These are phyloP conservation scores for Malassezia pachydermatis DNA, from an alignment of 1,284 basidiomycete species.

Conservation along the genomic window DNA sequence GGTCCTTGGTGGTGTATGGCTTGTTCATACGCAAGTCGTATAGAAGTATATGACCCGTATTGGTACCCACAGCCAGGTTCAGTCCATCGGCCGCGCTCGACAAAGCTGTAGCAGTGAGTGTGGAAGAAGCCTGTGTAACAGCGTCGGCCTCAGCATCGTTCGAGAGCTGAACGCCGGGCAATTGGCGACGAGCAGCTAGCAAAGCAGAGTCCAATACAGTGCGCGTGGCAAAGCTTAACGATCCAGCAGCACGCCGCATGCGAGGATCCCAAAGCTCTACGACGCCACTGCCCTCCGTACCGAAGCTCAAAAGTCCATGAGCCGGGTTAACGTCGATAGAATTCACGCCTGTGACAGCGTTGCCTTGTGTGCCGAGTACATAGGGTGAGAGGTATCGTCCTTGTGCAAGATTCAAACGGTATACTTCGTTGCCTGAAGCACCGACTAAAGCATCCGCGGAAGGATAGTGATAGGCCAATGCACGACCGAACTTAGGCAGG, in stretches of 20 bases:
- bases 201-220: slow-evolving; percentile 39
- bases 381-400: slow-evolving; percentile 62
- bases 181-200: slow-evolving; percentile 46
- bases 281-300: slow-evolving; percentile 65
- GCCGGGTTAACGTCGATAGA: slow-evolving; percentile 84
- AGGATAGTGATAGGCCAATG: slow-evolving; percentile 77
- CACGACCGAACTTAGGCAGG: slow-evolving; percentile 85
- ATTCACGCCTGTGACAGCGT: slow-evolving; percentile 65
- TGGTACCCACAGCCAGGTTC: slow-evolving; percentile 85
- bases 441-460: slow-evolving; percentile 69
- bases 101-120: slow-evolving; percentile 70
- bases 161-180: slow-evolving; percentile 39
- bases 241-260: slow-evolving; percentile 64
- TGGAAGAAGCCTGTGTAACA: slow-evolving; percentile 17
- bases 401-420: slow-evolving; percentile 87
- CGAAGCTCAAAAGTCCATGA: slow-evolving; percentile 82
- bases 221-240: slow-evolving; percentile 63
- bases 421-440: slow-evolving; percentile 73
- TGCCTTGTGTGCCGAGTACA: slow-evolving; percentile 26
- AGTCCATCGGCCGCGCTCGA: slow-evolving; percentile 67
- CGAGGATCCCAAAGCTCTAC: slow-evolving; percentile 95
- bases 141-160: slow-evolving; percentile 42
- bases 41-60: slow-evolving; percentile 81
- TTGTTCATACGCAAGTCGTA: slow-evolving; percentile 82
- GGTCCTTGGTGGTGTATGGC: slow-evolving; percentile 83